Percentiles rank a stretch among this genome's conserved stretches.
Conservation (phyloP, 768 basidiomycete species). For the Agrocybe pediades region DNA sequence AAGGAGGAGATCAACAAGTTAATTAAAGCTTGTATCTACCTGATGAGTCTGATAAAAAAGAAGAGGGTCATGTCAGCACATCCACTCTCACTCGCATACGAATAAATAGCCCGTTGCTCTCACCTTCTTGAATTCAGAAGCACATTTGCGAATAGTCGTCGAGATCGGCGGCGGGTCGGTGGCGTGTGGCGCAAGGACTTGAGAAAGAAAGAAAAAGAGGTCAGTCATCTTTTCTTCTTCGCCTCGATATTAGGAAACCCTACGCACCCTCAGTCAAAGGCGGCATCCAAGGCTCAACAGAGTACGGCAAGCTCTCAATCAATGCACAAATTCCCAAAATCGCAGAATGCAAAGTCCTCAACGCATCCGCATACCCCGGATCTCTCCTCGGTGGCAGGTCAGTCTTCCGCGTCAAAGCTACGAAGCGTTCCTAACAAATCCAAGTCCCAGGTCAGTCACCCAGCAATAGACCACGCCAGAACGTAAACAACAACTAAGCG, state of each 20-base stretch:
- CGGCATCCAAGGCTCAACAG: slow-evolving; percentile 91
- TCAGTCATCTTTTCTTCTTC: background rate
- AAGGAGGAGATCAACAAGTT: background rate
- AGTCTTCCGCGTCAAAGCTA: slow-evolving; percentile 58
- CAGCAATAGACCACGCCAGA: background rate
- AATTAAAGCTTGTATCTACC: slow-evolving; percentile 32
- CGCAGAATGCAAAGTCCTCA: slow-evolving; percentile 81
- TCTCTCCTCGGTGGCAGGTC: slow-evolving; percentile 71
- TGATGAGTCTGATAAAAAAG: slow-evolving; percentile 54
- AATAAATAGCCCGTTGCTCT: slow-evolving; percentile 17
- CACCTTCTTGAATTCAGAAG: slow-evolving; percentile 85
- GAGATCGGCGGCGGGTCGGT: slow-evolving; percentile 90
- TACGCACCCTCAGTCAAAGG: slow-evolving; percentile 69
- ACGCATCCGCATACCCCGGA: slow-evolving; percentile 67
- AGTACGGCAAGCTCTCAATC: slow-evolving; percentile 92
- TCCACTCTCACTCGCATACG: slow-evolving; percentile 10
- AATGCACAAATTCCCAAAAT: slow-evolving; percentile 90
- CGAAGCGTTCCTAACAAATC: slow-evolving; percentile 76
- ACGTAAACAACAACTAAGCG: slow-evolving; percentile 13
- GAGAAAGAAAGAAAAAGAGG: slow-evolving; percentile 12
- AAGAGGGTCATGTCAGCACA: slow-evolving; percentile 3
- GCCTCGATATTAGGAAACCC: background rate
- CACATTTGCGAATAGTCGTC: slow-evolving; percentile 84
- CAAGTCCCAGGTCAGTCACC: background rate
- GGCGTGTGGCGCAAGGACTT: slow-evolving; percentile 76